Conservation (phyloP, 2,329 filamentous ascomycete species). For the Diaporthe sp. region DNA sequence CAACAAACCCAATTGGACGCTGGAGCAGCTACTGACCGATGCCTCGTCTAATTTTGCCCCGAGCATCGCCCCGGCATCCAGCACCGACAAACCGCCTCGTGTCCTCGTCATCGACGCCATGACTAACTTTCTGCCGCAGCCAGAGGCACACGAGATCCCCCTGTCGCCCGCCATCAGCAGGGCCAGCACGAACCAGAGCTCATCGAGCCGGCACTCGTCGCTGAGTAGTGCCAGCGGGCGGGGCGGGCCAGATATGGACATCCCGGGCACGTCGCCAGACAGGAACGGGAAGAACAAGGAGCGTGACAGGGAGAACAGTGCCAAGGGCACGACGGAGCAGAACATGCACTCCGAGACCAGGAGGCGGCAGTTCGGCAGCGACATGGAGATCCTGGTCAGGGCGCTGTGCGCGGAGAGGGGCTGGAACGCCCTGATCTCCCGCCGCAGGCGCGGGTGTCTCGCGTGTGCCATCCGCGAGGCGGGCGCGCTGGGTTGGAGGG, state of each 20-base stretch:
- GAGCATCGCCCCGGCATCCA: conserved; percentile 49
- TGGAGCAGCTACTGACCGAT: conserved; percentile 62
- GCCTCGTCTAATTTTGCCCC: conserved; percentile 51
- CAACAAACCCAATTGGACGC: conserved; percentile 58
- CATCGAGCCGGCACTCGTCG: conserved; percentile 40
- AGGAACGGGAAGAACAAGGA: conserved; percentile 54
- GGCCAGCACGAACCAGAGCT: conserved; percentile 46
- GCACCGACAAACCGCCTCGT: conserved; percentile 51
- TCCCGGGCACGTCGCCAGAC: conserved; percentile 13
- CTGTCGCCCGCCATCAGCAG: conserved; percentile 63
- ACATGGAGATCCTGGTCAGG: conserved; percentile 78
- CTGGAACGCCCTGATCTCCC: conserved; percentile 80
- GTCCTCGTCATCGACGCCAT: conserved; percentile 76
- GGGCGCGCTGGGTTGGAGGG: conserved; percentile 76
- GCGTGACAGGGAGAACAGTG: conserved; percentile 42
- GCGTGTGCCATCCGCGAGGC: conserved; percentile 83
- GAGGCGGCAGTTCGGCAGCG: conserved; percentile 71
- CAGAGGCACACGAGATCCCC: conserved; percentile 60
- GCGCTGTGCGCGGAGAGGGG: conserved; percentile 82
- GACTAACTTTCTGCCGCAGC: conserved; percentile 64
- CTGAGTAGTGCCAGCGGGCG: conserved; percentile 34
- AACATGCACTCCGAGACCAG: conserved; percentile 71
- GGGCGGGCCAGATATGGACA: conserved; percentile 25
- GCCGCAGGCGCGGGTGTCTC: conserved; percentile 77
- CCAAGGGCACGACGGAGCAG: conserved; percentile 54